A percentile compares a stretch with the other conserved stretches of the same genome.
Conservation (phyloP, 2,329 filamentous ascomycete genomes). For the Graphilbum ipis-grandicollis region DNA sequence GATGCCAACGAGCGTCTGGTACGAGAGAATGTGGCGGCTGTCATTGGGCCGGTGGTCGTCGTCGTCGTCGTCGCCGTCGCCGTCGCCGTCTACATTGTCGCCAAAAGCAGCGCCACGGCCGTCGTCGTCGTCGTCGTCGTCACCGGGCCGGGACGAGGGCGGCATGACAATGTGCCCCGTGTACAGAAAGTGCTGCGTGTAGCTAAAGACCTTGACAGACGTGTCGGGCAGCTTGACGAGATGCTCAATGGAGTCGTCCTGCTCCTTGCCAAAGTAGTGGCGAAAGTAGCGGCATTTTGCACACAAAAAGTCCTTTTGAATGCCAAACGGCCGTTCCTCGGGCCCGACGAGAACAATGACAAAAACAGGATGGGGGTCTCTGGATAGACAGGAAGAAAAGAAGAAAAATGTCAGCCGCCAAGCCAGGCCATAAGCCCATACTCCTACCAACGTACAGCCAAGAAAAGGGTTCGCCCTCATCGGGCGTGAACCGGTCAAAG, state of each 20-base stretch:
- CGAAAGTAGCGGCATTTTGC: slow-evolving; percentile 31
- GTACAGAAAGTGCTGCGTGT: slow-evolving; percentile 36
- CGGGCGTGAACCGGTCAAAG: too few relatives aligned
- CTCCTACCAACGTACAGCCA: too few relatives aligned
- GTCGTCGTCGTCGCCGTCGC: too few relatives aligned
- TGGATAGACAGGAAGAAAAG: too few relatives aligned
- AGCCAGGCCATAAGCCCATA: too few relatives aligned
- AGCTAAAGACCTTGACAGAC: slow-evolving; percentile 32
- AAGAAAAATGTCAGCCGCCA: too few relatives aligned
- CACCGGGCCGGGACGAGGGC: not conserved
- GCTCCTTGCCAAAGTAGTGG: slow-evolving; percentile 22
- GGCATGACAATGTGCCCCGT: slow-evolving; percentile 27
- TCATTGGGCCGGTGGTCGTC: too few relatives aligned
- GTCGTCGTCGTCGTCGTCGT: too few relatives aligned
- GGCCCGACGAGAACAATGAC: slow-evolving; percentile 36
- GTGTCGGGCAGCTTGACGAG: slow-evolving; percentile 31
- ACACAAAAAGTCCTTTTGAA: slow-evolving; percentile 41
- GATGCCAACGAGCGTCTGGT: slow-evolving; percentile 34
- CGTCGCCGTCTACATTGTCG: too few relatives aligned
- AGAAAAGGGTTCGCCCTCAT: too few relatives aligned
- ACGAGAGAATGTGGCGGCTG: slow-evolving; percentile 25
- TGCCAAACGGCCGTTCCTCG: slow-evolving; percentile 34
- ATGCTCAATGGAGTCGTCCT: slow-evolving; percentile 25
- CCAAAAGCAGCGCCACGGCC: too few relatives aligned
- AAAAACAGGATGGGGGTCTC: slow-evolving; percentile 34